Evolutionary conservation across 1,284 basidiomycete species (phyloP).

Genomic region (Mycena sp.): DNA sequence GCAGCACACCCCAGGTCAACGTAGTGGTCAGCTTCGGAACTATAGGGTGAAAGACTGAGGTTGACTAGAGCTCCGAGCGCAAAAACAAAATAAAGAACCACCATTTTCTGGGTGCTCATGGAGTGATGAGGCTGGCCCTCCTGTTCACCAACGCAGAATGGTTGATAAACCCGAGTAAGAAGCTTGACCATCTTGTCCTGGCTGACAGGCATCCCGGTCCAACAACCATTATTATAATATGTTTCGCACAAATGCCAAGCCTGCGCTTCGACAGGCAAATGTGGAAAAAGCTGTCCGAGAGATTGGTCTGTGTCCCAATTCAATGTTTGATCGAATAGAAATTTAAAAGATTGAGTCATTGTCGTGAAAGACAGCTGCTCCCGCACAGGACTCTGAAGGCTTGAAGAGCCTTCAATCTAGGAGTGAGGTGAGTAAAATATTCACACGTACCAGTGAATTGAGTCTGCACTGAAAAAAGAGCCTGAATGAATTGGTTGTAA

Average conservation of each 20-base stretch:
- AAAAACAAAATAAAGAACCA: conserved; percentile 32
- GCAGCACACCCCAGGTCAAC: conserved; percentile 28
- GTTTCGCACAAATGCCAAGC: conserved; percentile 48
- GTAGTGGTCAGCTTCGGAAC: conserved; percentile 30
- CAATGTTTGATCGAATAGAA: conserved; percentile 2
- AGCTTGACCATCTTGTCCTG: conserved; percentile 48
- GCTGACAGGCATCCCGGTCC: conserved; percentile 45
- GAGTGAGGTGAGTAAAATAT: not conserved
- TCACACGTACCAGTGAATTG: not conserved
- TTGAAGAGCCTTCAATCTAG: conserved; percentile 13
- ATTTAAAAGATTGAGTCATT: conserved; percentile 23
- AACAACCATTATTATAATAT: conserved; percentile 44
- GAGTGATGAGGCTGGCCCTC: not conserved
- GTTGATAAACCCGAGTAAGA: conserved; percentile 45
- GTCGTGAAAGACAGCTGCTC: conserved; percentile 4
- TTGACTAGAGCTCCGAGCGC: conserved; percentile 31
- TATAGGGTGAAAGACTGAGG: conserved; percentile 27
- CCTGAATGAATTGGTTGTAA: too few relatives aligned
- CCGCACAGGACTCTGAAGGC: conserved; percentile 13
- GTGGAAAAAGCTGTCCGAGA: conserved; percentile 18
- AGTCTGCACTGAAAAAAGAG: conserved; percentile 11
- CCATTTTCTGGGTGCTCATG: conserved; percentile 32
- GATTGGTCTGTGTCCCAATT: conserved; percentile 24
- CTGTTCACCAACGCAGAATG: conserved; percentile 7
- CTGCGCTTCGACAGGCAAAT: conserved; percentile 42